A percentile compares a stretch with the other conserved stretches of the same genome.
Evolutionary conservation across 2,329 filamentous ascomycete species (phyloP).

Genomic region (Colletotrichum sp.): DNA sequence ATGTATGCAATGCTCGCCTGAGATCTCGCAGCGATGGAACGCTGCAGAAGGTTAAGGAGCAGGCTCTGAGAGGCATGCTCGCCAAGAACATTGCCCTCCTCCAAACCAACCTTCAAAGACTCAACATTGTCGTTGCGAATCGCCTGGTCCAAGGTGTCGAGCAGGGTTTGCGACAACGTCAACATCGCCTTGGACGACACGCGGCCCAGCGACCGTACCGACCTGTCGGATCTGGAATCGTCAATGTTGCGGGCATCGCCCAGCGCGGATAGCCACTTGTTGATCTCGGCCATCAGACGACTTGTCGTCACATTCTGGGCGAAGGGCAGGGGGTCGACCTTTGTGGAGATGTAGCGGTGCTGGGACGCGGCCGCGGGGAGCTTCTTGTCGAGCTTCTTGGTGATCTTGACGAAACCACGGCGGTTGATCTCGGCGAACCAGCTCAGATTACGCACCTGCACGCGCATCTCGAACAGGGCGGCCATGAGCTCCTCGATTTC

Average conservation of each 20-base stretch:
- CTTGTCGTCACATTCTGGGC: conserved; percentile 70
- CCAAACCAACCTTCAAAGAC: conserved; percentile 61
- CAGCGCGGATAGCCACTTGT: conserved; percentile 87
- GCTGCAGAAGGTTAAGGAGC: conserved; percentile 81
- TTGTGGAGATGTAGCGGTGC: conserved; percentile 85
- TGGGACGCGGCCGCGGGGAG: conserved; percentile 78
- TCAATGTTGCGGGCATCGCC: conserved; percentile 79
- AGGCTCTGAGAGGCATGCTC: conserved; percentile 66
- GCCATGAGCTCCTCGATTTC: conserved; percentile 92
- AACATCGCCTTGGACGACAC: conserved; percentile 78
- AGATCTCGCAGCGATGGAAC: conserved; percentile 74
- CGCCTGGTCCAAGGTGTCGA: conserved; percentile 76
- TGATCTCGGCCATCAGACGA: conserved; percentile 68
- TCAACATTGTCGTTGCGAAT: conserved; percentile 71
- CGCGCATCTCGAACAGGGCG: conserved; percentile 85
- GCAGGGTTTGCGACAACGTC: conserved; percentile 69
- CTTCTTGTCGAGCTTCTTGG: conserved; percentile 98
- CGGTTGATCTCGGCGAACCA: conserved; percentile 99
- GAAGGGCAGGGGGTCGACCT: conserved; percentile 88
- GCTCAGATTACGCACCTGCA: conserved; percentile 87
- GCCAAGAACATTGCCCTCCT: conserved; percentile 58
- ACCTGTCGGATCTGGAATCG: conserved; percentile 76
- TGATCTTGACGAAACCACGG: conserved; percentile 95
- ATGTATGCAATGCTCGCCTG: conserved; percentile 75
- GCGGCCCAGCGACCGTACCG: conserved; percentile 77